Evolutionary conservation across 768 basidiomycete genomes (phyloP), one percentile per base, ranked within the genome.

Genomic region (Cystofilobasidium macerans): DNA sequence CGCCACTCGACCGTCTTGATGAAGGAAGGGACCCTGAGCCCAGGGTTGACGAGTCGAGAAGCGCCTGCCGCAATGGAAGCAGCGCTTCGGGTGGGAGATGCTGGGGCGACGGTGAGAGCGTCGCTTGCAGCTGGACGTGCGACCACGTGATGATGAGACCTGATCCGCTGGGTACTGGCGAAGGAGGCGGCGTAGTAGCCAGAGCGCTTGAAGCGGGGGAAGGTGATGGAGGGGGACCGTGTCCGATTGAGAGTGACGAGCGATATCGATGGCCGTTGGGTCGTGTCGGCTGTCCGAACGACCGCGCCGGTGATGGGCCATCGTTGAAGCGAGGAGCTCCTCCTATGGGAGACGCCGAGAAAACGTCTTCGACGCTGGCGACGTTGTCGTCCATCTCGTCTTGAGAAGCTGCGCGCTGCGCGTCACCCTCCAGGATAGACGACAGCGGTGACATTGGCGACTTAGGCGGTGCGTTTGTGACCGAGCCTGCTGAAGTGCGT

Each of bases 41-140:
- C 26, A 61, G 22, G 13, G 59, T 30, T 1, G 65, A 67, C 0
- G 59, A 61, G n/a, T 67, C 58, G 24, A 67, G 59, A 11, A 67
- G 65, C 9, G 60, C 59, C 30, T 67, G 65, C 14, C 65, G 65
- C 7, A 67, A 54, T 2, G 65, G 60, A 22, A 67, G 60, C 12
- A 67, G 65, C 11, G 65, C 56, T 26, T 67, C 65, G 32, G 65
- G 60, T 16, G 65, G 65, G 20, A 67, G 51, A 35, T 67, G 56
- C 32, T 67, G 65, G n/a, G 59, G 60, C 2, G 65, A 67, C 22
- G 65, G 65, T 38, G 65, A 56, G 28, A 67, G 53, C 3, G 28
- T 67, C 8, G 65, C 60, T 13, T 61, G 30, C 16, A 67, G 65
- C 18, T 67, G 65, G 4, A 67, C 60, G 42, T 67, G 60, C 3